Percentiles rank a stretch among this genome's conserved stretches.
phyloP scores from a whole-genome alignment of 148 eudicot species.

The Beta vulgaris region DNA sequence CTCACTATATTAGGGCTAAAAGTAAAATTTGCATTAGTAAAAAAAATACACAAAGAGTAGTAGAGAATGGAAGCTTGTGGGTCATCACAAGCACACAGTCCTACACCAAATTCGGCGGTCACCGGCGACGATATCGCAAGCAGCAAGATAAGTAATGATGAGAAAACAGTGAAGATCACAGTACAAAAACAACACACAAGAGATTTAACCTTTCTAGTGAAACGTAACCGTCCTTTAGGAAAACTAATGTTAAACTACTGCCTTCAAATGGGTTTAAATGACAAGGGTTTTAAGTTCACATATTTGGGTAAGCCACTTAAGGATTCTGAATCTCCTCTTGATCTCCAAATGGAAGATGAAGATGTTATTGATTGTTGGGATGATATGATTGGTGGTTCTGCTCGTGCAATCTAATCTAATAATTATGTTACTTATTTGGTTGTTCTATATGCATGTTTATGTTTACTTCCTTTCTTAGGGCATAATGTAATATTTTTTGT shows the following conservation, averaged over 20 bases:
- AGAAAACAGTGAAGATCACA: background rate
- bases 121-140: background rate
- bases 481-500: too few relatives aligned
- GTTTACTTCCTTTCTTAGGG: too few relatives aligned
- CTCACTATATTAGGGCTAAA: too few relatives aligned
- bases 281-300: background rate
- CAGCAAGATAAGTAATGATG: background rate
- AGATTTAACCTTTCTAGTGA: background rate
- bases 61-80: slow-evolving; percentile 1
- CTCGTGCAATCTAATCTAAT: too few relatives aligned
- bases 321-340: slow-evolving; percentile 8
- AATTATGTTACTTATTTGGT: too few relatives aligned
- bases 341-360: slow-evolving; percentile 16
- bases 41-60: too few relatives aligned
- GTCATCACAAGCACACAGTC: background rate
- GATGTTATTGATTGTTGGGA: slow-evolving; percentile 15
- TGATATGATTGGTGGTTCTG: background rate
- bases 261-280: background rate
- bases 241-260: slow-evolving; percentile 8
- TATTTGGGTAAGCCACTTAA: background rate
- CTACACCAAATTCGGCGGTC: background rate
- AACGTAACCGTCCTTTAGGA: slow-evolving; percentile 6
- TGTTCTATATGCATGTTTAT: too few relatives aligned
- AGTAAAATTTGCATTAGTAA: too few relatives aligned
- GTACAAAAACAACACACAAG: background rate